Evolutionary conservation across 2,329 filamentous ascomycete genomes (phyloP).

Genomic region (Nemania serpens): DNA sequence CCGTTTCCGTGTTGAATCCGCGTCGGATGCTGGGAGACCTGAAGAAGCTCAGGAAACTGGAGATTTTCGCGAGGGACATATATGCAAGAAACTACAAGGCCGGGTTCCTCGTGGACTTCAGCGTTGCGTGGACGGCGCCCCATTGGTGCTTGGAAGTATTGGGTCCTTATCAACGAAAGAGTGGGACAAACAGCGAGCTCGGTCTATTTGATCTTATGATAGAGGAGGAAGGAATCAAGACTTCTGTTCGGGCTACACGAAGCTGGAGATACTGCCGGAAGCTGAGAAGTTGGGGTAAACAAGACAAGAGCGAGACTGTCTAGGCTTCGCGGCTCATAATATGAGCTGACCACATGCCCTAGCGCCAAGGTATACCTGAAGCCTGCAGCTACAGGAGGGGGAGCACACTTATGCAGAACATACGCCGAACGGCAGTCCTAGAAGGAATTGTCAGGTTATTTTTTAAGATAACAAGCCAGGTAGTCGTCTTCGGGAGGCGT

Average conservation of each 20-base stretch:
- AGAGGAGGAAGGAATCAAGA: neutral
- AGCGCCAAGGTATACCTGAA: too few relatives aligned
- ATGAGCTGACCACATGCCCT: too few relatives aligned
- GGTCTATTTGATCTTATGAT: slow-evolving; percentile 4
- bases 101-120: slow-evolving; percentile 11
- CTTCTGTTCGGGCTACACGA: neutral
- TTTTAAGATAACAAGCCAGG: too few relatives aligned
- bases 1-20: neutral
- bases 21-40: slow-evolving; percentile 6
- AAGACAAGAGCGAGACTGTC: too few relatives aligned
- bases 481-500: too few relatives aligned
- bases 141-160: neutral
- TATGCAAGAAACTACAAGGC: slow-evolving; percentile 13
- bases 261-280: slow-evolving; percentile 1
- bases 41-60: slow-evolving; percentile 7
- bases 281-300: slow-evolving; percentile 5
- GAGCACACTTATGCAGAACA: too few relatives aligned
- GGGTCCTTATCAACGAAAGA: neutral
- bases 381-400: too few relatives aligned
- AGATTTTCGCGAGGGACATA: slow-evolving; percentile 4
- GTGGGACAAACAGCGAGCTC: neutral
- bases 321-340: too few relatives aligned
- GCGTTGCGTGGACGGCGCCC: slow-evolving; percentile 10
- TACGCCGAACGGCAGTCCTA: too few relatives aligned
- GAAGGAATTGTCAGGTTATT: too few relatives aligned